Evolutionary conservation across 2,329 filamentous ascomycete genomes (phyloP), one percentile per base, ranked within the genome.

Genomic region (Fusarium buharicum): DNA sequence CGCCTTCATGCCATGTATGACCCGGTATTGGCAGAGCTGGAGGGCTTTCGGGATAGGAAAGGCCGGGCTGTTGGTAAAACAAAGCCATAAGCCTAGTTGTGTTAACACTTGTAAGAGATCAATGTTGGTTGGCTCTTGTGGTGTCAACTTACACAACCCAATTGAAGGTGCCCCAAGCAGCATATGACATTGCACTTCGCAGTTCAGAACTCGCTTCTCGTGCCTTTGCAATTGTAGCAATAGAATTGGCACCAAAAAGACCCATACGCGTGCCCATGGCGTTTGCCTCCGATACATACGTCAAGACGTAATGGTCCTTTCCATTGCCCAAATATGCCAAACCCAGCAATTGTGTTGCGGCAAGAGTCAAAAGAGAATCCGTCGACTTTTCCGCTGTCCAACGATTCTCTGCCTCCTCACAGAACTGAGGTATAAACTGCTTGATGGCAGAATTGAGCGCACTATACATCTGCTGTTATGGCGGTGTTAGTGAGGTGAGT

Each of bases 121-220:
- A n/a, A 37, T 10, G 4, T 47, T n/a, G 4, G 22, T 6, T 24
- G 22, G 22, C 6, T 24, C 22, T 33, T 8, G 30, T n/a, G 13
- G 12, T 27, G 8, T 13, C 27, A 34, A 56, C 75, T 69, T 56
- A 77, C 77, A 74, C 67, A 50, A 72, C 73, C 74, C 74, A 79
- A 50, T 77, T 78, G 43, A 78, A 78, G 4, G 63, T 51, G 3
- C 70, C 72, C 73, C 73, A 75, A 8, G 73, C 67, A 3, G 73
- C 55, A 28, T 70, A 67, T 4, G 51, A 64, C 6, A 55, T 45
- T 17, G 66, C 62, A 5, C 51, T 63, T 41, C 47, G 52, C 18
- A 50, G 22, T n/a, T 53, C 56, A 1, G 34, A 18, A 18, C 37
- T 13, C 10, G 54, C 24, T 22, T 64, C 37, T 30, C 48, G 49